Evolutionary conservation across 495 filamentous ascomycete genomes (phyloP), one percentile per base, ranked within the genome.

Genomic region (Penicillium canariense): DNA sequence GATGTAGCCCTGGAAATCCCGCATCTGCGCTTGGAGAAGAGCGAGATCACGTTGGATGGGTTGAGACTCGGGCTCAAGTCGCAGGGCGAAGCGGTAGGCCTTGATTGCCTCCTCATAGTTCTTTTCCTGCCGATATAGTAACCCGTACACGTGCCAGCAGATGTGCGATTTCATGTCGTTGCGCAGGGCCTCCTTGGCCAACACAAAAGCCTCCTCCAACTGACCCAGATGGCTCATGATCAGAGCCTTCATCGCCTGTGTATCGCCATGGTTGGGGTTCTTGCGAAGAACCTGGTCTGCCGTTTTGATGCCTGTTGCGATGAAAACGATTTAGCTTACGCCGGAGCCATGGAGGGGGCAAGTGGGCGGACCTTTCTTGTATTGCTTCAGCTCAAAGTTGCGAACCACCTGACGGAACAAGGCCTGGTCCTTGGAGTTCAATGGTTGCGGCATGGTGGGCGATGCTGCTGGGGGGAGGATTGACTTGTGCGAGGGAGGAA

Each of bases 81-180:
- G 85, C 61, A 99, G 72, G 8, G 94, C 94, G 68, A 92, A 95
- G 61, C 92, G 92, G 77, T 99, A 99, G 39, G 94, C 94, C 77
- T 97, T 97, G 75, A 97, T 96, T 5, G 95, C 91, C 73, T 97
- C 94, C 71, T 96, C 93, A 54, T 92, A 97, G 76, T 97, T 97
- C 81, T 97, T 97, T 61, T 86, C 83, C 23, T 90, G 84, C 26
- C 93, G 84, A 70, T 92, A 97, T 34, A 99, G 80, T 54, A 99
- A 74, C n/a, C 94, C 94, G 64, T 97, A 97, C 32, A 99, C 95
- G 71, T 99, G 94, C 94, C 94, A 99, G 76, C 92, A 97, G 60
- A 97, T 91, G 71, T 97, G 95, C 56, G 91, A 96, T 74, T 92
- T 96, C 91, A 97, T 97, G 63, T 97, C 91, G 56, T 91, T 88